Evolutionary conservation across 768 basidiomycete genomes (phyloP), one percentile per base, ranked within the genome.

Genomic region (Boletus reticulatus): DNA sequence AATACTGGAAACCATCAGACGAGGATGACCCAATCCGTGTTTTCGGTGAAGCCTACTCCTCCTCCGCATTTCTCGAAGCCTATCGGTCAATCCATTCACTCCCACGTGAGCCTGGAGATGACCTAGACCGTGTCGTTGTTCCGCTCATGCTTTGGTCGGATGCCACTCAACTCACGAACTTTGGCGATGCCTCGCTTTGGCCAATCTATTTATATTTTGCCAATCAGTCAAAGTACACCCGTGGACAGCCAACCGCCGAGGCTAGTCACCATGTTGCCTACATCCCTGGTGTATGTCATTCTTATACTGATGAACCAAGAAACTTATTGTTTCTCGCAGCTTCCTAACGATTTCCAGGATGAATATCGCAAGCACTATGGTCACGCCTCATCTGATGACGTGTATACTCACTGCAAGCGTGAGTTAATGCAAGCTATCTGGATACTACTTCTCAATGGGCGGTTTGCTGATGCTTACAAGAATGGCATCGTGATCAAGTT

Each of bases 341-440:
- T 56, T 1, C 43, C 46, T 0, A 9, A 42, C 5, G 4, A 56
- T 14, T 56, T 56, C 8, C 55, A 56, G 3, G 43, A 47, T 1
- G 0, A 14, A 0, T 56, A 52, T 4, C 4, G 4, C 1, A 4
- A 0, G 0, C 2, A 4, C 10, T 48, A 6, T 27, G 13, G 3
- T 0, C n/a, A 48, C 12, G 22, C 4, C 0, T 54, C 36, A 2
- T 37, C 36, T 0, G 4, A 9, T 2, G 27, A 48, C 0, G 8
- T 58, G 0, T 36, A 53, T 9, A 60, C 66, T 6, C 61, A 67
- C 34, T 61, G 60, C 48, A 61, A 59, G 29, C 47, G 45, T 8
- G 62, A 69, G 39, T 39, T 69, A 1, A 47, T 65, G 10, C 67
- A 69, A 0, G 56, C 56, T 0, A 38, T 63, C 0, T 65, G 56